phyloP scores from a whole-genome alignment of 225 moss, liverwort and hornwort species.

The Climacium dendroides region DNA sequence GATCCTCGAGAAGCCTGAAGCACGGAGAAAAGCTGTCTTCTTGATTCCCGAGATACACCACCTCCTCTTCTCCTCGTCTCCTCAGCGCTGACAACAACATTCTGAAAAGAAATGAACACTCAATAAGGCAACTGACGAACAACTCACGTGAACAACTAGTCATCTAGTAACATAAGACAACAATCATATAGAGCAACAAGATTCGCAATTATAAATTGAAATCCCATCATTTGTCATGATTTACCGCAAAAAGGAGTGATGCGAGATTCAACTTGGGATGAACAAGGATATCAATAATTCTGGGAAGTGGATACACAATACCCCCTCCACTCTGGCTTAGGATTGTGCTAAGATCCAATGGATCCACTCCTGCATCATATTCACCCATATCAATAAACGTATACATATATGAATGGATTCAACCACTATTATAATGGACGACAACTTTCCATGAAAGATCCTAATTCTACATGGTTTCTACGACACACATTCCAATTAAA shows the following conservation, averaged over 20 bases:
- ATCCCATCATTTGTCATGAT: neutral
- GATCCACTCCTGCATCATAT: conserved; percentile 63
- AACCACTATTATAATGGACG: neutral
- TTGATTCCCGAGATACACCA: conserved; percentile 81
- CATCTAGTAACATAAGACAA: neutral
- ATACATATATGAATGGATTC: neutral
- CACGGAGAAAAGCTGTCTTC: conserved; percentile 88
- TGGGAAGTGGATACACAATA: conserved; percentile 86
- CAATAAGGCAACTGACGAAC: neutral
- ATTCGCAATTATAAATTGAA: neutral
- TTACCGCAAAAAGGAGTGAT: conserved; percentile 84
- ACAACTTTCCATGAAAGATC: neutral
- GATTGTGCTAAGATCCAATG: conserved; percentile 81
- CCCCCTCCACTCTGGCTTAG: conserved; percentile 77
- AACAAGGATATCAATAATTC: conserved; percentile 73
- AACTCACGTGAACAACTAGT: neutral
- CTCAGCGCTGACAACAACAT: conserved; percentile 67
- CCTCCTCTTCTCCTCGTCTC: conserved; percentile 63
- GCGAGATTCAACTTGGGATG: conserved; percentile 96
- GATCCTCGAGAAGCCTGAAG: conserved; percentile 94
- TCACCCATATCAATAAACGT: conserved; percentile 3
- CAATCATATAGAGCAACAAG: neutral
- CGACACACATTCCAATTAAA: neutral
- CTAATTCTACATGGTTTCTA: neutral
- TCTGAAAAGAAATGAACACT: conserved; percentile 15